These are phyloP conservation scores for Talaromyces stipitatus DNA, from an alignment of 495 filamentous ascomycete genomes.

Conservation along the genomic window DNA sequence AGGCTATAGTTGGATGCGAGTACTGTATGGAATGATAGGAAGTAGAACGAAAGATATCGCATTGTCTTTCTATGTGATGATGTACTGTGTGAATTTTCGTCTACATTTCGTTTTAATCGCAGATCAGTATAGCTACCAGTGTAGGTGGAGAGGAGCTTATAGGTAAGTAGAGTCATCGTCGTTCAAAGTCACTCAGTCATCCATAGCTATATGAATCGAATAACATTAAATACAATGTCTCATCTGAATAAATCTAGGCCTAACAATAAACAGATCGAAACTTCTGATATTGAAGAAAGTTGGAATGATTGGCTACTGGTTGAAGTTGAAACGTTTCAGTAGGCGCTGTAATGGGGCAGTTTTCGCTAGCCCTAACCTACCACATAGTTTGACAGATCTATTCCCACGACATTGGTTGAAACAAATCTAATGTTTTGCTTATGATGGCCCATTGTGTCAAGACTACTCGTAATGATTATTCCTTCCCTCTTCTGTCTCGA, in stretches of 20 bases:
- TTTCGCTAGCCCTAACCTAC: background rate
- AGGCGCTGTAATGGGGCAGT: background rate
- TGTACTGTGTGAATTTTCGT: background rate
- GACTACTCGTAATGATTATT: no score
- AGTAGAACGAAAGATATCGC: background rate
- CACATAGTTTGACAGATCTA: background rate
- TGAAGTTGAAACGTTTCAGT: background rate
- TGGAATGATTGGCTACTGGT: background rate
- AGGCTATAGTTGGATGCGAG: background rate
- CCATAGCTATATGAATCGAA: no score
- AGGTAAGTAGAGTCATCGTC: background rate
- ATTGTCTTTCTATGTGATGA: background rate
- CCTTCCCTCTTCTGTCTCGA: no score
- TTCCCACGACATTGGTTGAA: background rate
- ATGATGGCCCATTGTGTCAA: no score
- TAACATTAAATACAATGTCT: no score
- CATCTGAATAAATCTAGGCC: background rate
- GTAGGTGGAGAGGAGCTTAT: background rate
- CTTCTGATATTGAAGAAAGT: background rate
- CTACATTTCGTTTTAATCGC: background rate
- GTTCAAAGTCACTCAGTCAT: background rate
- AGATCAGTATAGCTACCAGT: background rate
- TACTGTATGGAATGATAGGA: background rate
- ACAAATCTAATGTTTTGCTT: no score
- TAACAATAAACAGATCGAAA: background rate